phyloP scores from a whole-genome alignment of 169 alveolate species.

The Plasmodium ovale region DNA sequence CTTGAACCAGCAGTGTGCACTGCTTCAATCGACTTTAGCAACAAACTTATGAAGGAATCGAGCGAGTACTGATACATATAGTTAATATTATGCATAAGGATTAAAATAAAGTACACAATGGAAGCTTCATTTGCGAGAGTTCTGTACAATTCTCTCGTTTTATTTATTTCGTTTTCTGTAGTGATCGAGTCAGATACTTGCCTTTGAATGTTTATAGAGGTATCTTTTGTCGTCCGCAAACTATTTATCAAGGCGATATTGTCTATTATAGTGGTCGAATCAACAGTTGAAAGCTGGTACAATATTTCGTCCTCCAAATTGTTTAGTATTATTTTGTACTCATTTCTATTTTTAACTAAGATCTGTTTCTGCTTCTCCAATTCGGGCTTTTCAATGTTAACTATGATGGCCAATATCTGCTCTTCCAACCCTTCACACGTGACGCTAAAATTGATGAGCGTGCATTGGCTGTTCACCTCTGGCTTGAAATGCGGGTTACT shows the following conservation, averaged over 20 bases:
- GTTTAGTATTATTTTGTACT: slow-evolving; percentile 93
- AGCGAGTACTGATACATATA: slow-evolving; percentile 97
- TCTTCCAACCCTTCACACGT: slow-evolving; percentile 98
- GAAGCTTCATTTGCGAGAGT: slow-evolving; percentile 97
- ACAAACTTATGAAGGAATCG: slow-evolving; percentile 94
- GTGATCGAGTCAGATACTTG: slow-evolving; percentile 90
- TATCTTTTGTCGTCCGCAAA: slow-evolving; percentile 93
- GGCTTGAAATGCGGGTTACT: slow-evolving; percentile 98
- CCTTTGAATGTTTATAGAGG: slow-evolving; percentile 92
- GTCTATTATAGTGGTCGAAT: slow-evolving; percentile 94
- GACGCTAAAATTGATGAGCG: slow-evolving; percentile 96
- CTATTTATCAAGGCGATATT: slow-evolving; percentile 94
- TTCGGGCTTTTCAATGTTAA: slow-evolving; percentile 96
- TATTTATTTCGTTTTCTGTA: slow-evolving; percentile 94
- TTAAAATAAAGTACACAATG: slow-evolving; percentile 95
- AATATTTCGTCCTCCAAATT: slow-evolving; percentile 94
- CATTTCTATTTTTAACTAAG: slow-evolving; percentile 94
- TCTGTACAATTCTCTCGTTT: slow-evolving; percentile 95
- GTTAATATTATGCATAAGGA: slow-evolving; percentile 94
- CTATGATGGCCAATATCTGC: slow-evolving; percentile 94
- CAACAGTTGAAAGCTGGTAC: slow-evolving; percentile 94
- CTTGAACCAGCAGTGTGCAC: slow-evolving; percentile 79
- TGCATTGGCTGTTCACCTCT: slow-evolving; percentile 97
- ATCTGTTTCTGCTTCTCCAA: slow-evolving; percentile 95
- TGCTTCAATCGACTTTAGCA: slow-evolving; percentile 86